These are phyloP conservation scores for Sporothrix curviconia DNA, from an alignment of 2,329 filamentous ascomycete genomes.

Conservation along the genomic window DNA sequence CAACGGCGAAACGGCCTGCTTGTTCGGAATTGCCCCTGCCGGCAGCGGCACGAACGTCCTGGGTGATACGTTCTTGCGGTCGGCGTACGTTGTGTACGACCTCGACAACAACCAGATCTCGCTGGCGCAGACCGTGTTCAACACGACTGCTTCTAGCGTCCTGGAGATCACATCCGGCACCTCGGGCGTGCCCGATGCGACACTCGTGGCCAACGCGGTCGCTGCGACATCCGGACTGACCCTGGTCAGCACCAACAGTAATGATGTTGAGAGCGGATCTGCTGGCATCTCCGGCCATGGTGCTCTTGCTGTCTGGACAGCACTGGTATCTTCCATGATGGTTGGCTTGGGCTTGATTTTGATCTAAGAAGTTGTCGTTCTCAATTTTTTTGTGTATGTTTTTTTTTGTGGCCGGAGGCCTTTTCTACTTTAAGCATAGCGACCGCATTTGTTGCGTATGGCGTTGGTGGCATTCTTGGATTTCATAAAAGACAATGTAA, in stretches of 20 bases:
- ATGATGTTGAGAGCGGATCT: not conserved
- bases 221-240: constrained; percentile 40
- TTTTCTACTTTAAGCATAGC: constrained; percentile 3
- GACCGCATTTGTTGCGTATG: not conserved
- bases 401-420: constrained; percentile 22
- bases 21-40: constrained; percentile 61
- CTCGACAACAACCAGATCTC: constrained; percentile 65
- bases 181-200: constrained; percentile 48
- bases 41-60: constrained; percentile 52
- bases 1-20: constrained; percentile 51
- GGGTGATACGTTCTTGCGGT: constrained; percentile 68
- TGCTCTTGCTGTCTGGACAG: not conserved
- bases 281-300: not conserved
- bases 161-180: constrained; percentile 48
- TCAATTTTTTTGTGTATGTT: constrained; percentile 37
- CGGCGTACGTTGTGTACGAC: constrained; percentile 71
- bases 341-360: constrained; percentile 13
- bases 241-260: not conserved
- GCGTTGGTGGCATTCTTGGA: not conserved
- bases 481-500: too few relatives aligned
- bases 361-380: constrained; percentile 28
- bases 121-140: constrained; percentile 60
- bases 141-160: constrained; percentile 45
- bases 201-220: constrained; percentile 41
- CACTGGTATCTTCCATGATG: constrained; percentile 3